Conservation (phyloP, 108 stramenopile genomes). For the Cyclotella cryptica region DNA sequence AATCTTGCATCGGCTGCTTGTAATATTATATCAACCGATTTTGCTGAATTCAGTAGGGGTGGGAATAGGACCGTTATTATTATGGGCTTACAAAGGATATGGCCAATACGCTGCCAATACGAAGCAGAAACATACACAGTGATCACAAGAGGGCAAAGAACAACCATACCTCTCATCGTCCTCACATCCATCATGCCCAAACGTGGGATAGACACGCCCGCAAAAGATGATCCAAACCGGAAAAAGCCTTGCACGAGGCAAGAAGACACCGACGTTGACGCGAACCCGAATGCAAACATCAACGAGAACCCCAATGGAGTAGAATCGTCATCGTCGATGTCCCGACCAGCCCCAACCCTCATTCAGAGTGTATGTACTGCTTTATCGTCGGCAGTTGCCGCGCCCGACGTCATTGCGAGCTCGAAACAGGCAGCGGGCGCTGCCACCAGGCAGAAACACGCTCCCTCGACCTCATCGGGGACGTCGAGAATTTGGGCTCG, state of each 20-base stretch:
- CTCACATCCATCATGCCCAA: constrained; percentile 6
- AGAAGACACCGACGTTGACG: background rate
- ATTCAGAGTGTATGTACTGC: too few species aligned
- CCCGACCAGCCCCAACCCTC: background rate
- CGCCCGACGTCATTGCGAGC: too few species aligned
- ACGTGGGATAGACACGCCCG: constrained; percentile 12
- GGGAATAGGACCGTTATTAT: too few species aligned
- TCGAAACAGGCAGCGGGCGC: background rate
- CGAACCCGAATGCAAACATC: background rate
- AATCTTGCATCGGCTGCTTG: too few species aligned
- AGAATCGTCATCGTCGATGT: background rate
- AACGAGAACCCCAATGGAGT: background rate
- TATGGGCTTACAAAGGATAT: too few species aligned
- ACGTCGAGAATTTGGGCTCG: background rate
- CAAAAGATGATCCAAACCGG: constrained; percentile 18
- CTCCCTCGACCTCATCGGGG: background rate
- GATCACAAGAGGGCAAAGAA: too few species aligned
- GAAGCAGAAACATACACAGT: too few species aligned
- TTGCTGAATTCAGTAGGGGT: too few species aligned
- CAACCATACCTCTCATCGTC: too few species aligned
- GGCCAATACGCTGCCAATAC: too few species aligned
- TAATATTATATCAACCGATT: too few species aligned
- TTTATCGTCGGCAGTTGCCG: too few species aligned
- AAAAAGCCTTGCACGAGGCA: background rate
- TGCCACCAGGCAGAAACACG: background rate